Conservation (phyloP, 2,329 filamentous ascomycete genomes). For the Colletotrichum musicola region DNA sequence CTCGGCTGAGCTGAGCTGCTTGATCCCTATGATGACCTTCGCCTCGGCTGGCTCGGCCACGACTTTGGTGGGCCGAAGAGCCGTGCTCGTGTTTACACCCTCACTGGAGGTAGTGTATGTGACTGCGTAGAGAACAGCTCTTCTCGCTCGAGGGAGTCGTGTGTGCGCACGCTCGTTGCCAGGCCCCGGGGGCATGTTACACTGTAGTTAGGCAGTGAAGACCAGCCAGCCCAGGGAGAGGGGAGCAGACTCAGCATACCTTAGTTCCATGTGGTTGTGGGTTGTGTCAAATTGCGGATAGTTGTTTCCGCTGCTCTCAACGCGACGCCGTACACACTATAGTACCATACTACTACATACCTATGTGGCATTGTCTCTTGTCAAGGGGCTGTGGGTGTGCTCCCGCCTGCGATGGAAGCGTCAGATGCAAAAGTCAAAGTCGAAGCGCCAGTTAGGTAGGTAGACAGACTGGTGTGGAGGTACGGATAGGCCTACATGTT, state of each 20-base stretch:
- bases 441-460: neutral
- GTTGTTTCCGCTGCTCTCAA: conserved; percentile 28
- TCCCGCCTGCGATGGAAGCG: neutral
- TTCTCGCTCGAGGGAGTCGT: too few species aligned
- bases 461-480: neutral
- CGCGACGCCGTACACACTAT: neutral
- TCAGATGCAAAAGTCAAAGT: conserved; percentile 24
- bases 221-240: conserved; percentile 2
- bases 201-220: neutral
- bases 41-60: conserved; percentile 6
- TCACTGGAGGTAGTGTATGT: too few species aligned
- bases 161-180: neutral
- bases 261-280: conserved; percentile 31
- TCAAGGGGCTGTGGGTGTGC: neutral
- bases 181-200: neutral
- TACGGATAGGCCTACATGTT: too few species aligned
- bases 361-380: neutral
- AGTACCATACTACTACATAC: too few species aligned
- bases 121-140: too few species aligned
- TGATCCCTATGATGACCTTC: neutral
- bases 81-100: conserved; percentile 14
- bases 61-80: conserved; percentile 20
- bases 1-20: neutral
- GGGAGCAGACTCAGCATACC: neutral
- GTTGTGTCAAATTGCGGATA: conserved; percentile 16